Conservation (phyloP, 2,329 filamentous ascomycete species). For the Alternaria arbusti region DNA sequence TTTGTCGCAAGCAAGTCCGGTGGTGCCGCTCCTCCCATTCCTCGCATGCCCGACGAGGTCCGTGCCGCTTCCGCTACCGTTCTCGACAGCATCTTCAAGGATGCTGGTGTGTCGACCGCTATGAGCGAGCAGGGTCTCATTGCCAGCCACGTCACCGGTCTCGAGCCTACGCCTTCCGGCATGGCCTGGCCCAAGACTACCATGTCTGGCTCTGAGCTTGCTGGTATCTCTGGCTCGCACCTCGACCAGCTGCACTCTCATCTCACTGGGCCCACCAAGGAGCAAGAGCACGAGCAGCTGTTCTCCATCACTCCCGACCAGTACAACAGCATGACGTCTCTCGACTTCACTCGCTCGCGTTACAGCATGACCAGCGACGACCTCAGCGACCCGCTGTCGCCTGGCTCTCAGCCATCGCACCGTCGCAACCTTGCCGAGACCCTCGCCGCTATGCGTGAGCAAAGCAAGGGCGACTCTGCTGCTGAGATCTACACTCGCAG, state of each 20-base stretch:
- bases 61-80: constrained; percentile 78
- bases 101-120: constrained; percentile 67
- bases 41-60: constrained; percentile 79
- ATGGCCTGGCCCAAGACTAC: constrained; percentile 47
- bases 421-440: constrained; percentile 81
- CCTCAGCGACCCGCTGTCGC: constrained; percentile 45
- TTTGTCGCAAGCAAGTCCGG: constrained; percentile 90
- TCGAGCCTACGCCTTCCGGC: constrained; percentile 49
- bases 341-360: constrained; percentile 67
- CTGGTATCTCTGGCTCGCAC: constrained; percentile 43
- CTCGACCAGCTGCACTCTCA: constrained; percentile 53
- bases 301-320: constrained; percentile 86
- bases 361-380: constrained; percentile 59
- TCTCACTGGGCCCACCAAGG: constrained; percentile 69
- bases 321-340: constrained; percentile 83
- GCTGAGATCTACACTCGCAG: constrained; percentile 93
- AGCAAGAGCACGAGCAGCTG: constrained; percentile 86
- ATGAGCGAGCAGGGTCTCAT: constrained; percentile 49
- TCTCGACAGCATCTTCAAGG: constrained; percentile 81
- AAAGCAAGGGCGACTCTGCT: constrained; percentile 71
- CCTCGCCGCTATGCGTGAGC: constrained; percentile 76
- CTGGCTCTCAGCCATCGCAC: constrained; percentile 57
- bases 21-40: constrained; percentile 72
- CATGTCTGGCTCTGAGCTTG: constrained; percentile 45
- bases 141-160: constrained; percentile 59